phyloP scores from a whole-genome alignment of 768 basidiomycete species.

The Udeniomyces megalosporus region DNA sequence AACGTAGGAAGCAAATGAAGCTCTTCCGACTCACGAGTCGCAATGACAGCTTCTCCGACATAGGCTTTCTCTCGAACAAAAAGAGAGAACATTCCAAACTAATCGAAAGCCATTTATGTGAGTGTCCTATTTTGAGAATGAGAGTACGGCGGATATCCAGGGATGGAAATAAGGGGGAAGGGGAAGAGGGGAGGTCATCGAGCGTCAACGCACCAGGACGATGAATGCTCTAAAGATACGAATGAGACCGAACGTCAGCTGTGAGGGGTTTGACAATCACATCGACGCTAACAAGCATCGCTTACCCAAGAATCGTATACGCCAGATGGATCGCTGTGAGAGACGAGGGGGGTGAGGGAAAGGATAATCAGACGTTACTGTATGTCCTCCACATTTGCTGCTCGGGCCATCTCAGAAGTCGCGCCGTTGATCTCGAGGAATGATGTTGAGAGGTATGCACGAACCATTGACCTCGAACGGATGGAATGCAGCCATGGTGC shows the following conservation, averaged over 20 bases:
- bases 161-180: not conserved
- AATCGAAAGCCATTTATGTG: not conserved
- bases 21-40: slow-evolving; percentile 58
- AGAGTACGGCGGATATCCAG: not conserved
- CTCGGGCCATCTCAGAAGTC: too few relatives aligned
- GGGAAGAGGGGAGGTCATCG: not conserved
- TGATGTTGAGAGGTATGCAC: not conserved
- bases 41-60: slow-evolving; percentile 91
- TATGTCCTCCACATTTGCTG: too few relatives aligned
- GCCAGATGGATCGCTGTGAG: slow-evolving; percentile 41
- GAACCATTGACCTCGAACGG: slow-evolving; percentile 13
- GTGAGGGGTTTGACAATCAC: too few relatives aligned
- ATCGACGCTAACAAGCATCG: too few relatives aligned
- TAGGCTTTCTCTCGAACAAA: slow-evolving; percentile 82
- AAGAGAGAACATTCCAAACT: slow-evolving; percentile 93
- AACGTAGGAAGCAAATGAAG: slow-evolving; percentile 18
- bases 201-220: slow-evolving; percentile 40
- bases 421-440: not conserved
- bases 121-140: too few relatives aligned
- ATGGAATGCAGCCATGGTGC: slow-evolving; percentile 10
- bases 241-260: too few relatives aligned
- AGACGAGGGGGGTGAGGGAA: not conserved
- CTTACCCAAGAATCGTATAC: slow-evolving; percentile 53
- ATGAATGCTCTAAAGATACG: slow-evolving; percentile 55
- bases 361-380: not conserved